phyloP scores from a whole-genome alignment of 2,329 filamentous ascomycete genomes.

The Sarocladium brachiariae region DNA sequence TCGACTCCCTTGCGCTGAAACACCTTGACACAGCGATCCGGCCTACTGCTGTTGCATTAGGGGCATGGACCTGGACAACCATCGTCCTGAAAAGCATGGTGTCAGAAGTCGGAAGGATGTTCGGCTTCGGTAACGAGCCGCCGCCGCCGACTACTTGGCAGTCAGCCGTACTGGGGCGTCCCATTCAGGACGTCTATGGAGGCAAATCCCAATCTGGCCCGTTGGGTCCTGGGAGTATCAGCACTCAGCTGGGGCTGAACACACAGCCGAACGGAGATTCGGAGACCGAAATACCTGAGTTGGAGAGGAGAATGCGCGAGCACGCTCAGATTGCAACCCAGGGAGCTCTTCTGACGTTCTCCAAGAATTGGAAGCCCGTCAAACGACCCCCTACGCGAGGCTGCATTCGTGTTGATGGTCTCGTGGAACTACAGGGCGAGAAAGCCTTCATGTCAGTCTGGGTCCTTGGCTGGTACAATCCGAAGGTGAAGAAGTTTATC shows the following conservation, averaged over 20 bases:
- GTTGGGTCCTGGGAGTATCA: not conserved
- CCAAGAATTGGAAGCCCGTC: conserved; percentile 39
- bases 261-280: not conserved
- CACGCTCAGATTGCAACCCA: conserved; percentile 14
- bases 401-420: conserved; percentile 44
- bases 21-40: conserved; percentile 43
- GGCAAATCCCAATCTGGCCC: not conserved
- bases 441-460: conserved; percentile 42
- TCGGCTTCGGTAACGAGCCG: conserved; percentile 33
- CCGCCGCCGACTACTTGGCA: conserved; percentile 6
- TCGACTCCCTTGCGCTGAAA: conserved; percentile 41
- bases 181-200: not conserved
- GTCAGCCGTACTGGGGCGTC: not conserved
- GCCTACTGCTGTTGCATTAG: conserved; percentile 44
- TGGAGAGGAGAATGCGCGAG: conserved; percentile 12
- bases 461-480: conserved; percentile 47
- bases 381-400: conserved; percentile 40
- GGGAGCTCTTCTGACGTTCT: conserved; percentile 28
- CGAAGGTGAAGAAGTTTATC: conserved; percentile 41
- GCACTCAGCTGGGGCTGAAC: not conserved
- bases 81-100: conserved; percentile 40
- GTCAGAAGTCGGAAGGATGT: conserved; percentile 32
- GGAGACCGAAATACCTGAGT: not conserved
- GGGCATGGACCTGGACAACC: conserved; percentile 45
- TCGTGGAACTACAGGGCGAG: conserved; percentile 45